These are phyloP conservation scores for Dipteronia dyeriana DNA, from an alignment of 345 rosid species.

Conservation along the genomic window DNA sequence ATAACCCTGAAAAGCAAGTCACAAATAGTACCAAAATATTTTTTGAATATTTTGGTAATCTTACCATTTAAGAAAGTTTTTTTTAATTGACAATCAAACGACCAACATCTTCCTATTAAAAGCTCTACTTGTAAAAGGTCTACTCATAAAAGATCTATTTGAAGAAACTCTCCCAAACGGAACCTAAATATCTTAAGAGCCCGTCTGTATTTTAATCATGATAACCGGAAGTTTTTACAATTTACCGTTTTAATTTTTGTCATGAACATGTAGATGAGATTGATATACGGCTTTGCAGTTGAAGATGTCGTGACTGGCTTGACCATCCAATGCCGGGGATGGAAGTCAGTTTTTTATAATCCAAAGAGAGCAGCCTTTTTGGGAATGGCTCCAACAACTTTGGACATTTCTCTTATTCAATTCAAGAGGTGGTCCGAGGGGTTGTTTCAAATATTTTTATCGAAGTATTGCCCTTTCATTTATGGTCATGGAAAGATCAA, in stretches of 20 bases:
- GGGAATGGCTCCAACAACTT: conserved; percentile 38
- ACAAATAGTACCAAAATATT: no score
- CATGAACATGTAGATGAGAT: conserved; percentile 36
- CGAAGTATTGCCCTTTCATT: conserved; percentile 38
- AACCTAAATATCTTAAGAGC: background rate
- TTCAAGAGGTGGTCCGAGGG: conserved; percentile 48
- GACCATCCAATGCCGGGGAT: conserved; percentile 37
- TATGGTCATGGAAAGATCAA: conserved; percentile 32
- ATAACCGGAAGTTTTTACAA: conserved; percentile 30
- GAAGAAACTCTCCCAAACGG: no score
- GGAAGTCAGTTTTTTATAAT: conserved; percentile 37
- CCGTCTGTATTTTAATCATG: conserved; percentile 6
- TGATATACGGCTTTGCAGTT: conserved; percentile 36
- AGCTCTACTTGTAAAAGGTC: no score
- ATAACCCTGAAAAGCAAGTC: no score
- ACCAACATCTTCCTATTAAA: no score
- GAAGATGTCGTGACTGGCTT: conserved; percentile 48
- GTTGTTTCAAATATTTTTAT: conserved; percentile 38
- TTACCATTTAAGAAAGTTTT: no score
- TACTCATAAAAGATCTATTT: no score
- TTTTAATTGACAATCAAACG: no score
- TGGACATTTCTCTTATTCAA: conserved; percentile 35
- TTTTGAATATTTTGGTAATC: no score
- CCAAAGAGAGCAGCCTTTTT: conserved; percentile 34
- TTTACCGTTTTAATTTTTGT: conserved; percentile 32